Percentiles rank a stretch among this genome's conserved stretches.
Conservation (phyloP, 305 asterid species). For the Solanum hybrid region DNA sequence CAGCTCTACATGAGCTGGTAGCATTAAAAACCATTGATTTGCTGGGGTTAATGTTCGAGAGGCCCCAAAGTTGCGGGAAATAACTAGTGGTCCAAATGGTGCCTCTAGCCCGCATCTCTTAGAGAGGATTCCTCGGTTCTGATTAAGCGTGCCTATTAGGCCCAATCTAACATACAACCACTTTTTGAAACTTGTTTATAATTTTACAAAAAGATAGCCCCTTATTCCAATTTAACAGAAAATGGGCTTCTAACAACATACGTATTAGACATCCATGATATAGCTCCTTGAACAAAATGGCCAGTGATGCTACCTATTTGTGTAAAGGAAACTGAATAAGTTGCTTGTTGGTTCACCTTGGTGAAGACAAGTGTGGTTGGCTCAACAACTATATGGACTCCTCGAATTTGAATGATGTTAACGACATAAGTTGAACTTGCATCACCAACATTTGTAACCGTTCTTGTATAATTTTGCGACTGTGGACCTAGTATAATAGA, state of each 20-base stretch:
- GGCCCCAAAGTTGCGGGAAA: background rate
- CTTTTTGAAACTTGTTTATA: background rate
- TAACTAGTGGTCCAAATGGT: background rate
- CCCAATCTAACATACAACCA: too few species aligned
- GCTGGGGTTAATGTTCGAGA: background rate
- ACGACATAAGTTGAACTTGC: constrained; percentile 20
- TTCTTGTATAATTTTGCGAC: constrained; percentile 25
- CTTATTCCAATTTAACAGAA: constrained; percentile 20
- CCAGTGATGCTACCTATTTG: background rate
- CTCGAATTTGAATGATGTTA: background rate
- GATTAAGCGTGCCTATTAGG: background rate
- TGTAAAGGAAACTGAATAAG: constrained; percentile 23
- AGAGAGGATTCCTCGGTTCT: background rate
- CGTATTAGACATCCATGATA: constrained; percentile 24
- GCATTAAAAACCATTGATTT: background rate
- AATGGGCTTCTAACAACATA: constrained; percentile 26
- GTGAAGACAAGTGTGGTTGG: constrained; percentile 28
- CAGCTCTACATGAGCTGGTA: background rate
- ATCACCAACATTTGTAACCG: constrained; percentile 46
- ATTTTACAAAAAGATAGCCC: background rate
- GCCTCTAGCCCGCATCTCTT: background rate
- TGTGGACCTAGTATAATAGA: constrained; percentile 15
- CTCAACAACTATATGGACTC: constrained; percentile 17
- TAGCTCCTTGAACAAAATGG: constrained; percentile 21
- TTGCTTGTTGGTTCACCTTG: constrained; percentile 27